These are phyloP conservation scores for Cyclostephanos tholiformis DNA, from an alignment of 108 stramenopile species.

Conservation along the genomic window DNA sequence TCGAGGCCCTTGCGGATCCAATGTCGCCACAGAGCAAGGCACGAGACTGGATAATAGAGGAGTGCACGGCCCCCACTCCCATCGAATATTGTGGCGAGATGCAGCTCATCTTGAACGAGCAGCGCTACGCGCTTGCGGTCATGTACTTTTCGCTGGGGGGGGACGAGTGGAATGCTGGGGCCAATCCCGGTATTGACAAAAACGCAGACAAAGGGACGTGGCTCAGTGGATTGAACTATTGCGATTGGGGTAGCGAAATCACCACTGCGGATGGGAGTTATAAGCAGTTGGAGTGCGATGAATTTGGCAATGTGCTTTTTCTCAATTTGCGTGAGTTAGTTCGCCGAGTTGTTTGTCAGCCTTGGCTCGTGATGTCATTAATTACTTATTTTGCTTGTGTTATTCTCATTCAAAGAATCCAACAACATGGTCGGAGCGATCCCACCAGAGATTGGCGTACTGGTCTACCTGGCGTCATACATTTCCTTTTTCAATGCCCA, in stretches of 20 bases:
- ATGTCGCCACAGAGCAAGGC: slow-evolving; percentile 42
- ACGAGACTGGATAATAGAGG: slow-evolving; percentile 46
- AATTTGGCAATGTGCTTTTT: slow-evolving; percentile 48
- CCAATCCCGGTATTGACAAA: slow-evolving; percentile 34
- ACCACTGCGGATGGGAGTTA: slow-evolving; percentile 12
- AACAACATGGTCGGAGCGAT: slow-evolving; percentile 62
- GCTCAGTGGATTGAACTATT: slow-evolving; percentile 46
- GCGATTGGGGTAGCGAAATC: slow-evolving; percentile 43
- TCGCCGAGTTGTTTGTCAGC: not conserved
- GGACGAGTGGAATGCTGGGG: slow-evolving; percentile 63
- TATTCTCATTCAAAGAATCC: slow-evolving; percentile 31
- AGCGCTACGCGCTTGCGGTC: slow-evolving; percentile 75
- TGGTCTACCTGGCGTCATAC: slow-evolving; percentile 45
- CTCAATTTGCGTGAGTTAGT: slow-evolving; percentile 50
- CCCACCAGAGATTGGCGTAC: slow-evolving; percentile 61
- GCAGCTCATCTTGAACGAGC: slow-evolving; percentile 48
- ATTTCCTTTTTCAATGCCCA: slow-evolving; percentile 49
- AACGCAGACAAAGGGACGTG: slow-evolving; percentile 29
- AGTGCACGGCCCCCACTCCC: slow-evolving; percentile 32
- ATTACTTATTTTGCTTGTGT: not conserved
- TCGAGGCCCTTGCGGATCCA: slow-evolving; percentile 28
- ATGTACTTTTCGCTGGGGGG: slow-evolving; percentile 78
- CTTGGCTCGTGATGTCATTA: not conserved
- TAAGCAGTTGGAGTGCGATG: slow-evolving; percentile 49
- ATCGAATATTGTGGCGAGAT: slow-evolving; percentile 43